phyloP scores from a whole-genome alignment of 2,329 filamentous ascomycete genomes.

The Thermomyces lanuginosus region DNA sequence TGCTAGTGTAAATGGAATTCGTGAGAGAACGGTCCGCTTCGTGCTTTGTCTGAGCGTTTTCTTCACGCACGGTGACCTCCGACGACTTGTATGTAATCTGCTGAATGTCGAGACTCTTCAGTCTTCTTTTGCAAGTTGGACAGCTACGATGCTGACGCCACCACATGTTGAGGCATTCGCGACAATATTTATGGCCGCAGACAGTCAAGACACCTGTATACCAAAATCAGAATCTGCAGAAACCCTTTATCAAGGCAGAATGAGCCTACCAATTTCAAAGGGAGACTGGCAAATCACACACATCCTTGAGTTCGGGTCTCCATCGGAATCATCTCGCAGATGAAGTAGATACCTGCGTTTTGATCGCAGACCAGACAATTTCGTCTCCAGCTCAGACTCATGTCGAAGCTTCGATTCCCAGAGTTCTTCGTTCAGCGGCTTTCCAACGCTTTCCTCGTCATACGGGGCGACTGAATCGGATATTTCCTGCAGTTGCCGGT shows the following conservation, averaged over 20 bases:
- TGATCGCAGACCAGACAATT: slow-evolving; percentile 47
- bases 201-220: slow-evolving; percentile 41
- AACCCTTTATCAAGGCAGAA: too few relatives aligned
- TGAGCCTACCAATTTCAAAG: slow-evolving; percentile 57
- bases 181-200: slow-evolving; percentile 86
- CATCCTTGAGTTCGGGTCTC: slow-evolving; percentile 44
- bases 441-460: slow-evolving; percentile 43
- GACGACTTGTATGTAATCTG: slow-evolving; percentile 71
- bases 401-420: slow-evolving; percentile 25
- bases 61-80: slow-evolving; percentile 51
- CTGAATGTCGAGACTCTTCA: slow-evolving; percentile 55
- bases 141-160: slow-evolving; percentile 58
- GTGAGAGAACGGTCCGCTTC: slow-evolving; percentile 17
- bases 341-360: slow-evolving; percentile 62
- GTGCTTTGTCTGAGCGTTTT: slow-evolving; percentile 17
- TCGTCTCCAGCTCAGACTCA: slow-evolving; percentile 39
- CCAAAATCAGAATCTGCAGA: too few relatives aligned
- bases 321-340: slow-evolving; percentile 44
- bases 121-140: slow-evolving; percentile 61
- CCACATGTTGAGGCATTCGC: slow-evolving; percentile 71
- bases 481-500: slow-evolving; percentile 76
- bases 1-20: slow-evolving; percentile 56
- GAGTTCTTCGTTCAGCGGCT: slow-evolving; percentile 37
- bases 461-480: slow-evolving; percentile 72
- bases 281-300: slow-evolving; percentile 73